Conservation (phyloP, 352 stramenopile species). For the Halophytophthora polymorphica region DNA sequence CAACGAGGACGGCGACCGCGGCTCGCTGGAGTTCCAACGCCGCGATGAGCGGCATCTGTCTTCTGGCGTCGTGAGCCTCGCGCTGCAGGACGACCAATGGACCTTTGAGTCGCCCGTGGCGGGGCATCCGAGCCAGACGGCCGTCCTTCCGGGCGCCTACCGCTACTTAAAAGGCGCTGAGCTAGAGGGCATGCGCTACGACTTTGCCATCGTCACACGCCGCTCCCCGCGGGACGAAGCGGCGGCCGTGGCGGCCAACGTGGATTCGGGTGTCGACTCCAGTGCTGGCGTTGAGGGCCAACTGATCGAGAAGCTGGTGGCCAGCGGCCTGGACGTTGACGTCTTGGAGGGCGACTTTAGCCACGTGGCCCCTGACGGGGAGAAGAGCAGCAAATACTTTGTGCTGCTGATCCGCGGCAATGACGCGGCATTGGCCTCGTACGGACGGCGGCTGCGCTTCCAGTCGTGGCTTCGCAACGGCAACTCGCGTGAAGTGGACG, state of each 20-base stretch:
- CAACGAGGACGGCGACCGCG: conserved; percentile 1
- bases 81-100: conserved; percentile 62
- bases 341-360: conserved; percentile 75
- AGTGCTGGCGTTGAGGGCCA: conserved; percentile 24
- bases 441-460: conserved; percentile 60
- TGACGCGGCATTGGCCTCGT: conserved; percentile 53
- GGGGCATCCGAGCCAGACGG: conserved; percentile 22
- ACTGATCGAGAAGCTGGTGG: conserved; percentile 61
- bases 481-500: conserved; percentile 70
- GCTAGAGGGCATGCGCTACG: conserved; percentile 47
- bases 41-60: conserved; percentile 44
- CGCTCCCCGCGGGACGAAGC: conserved; percentile 10
- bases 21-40: conserved; percentile 2
- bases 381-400: conserved; percentile 63
- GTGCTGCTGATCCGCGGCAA: conserved; percentile 70
- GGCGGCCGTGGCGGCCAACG: not conserved
- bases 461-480: conserved; percentile 76
- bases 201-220: conserved; percentile 79
- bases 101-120: conserved; percentile 45
- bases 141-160: conserved; percentile 36
- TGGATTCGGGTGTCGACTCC: conserved; percentile 19
- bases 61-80: conserved; percentile 41
- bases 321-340: conserved; percentile 66
- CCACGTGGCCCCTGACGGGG: conserved; percentile 22
- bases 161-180: conserved; percentile 61